Base-by-base conservation (phyloP, 2,329 filamentous ascomycete genomes). In the Penicillium expansum region DNA sequence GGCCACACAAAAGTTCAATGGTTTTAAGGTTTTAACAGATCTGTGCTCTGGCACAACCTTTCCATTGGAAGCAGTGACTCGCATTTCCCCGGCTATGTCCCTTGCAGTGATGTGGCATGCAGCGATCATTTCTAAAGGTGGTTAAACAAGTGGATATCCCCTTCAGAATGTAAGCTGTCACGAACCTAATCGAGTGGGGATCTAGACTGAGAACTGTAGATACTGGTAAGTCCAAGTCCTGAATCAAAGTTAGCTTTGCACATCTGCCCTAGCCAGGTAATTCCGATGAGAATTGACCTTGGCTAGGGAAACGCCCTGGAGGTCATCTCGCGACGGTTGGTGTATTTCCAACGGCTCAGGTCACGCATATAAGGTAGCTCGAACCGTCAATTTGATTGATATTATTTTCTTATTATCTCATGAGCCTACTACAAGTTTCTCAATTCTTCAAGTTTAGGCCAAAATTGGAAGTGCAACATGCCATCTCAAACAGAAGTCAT, bases 381-480 rank as follows among this genome's bases (percentile, higher is more conserved):
- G 38, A 30, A 41, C 29, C 20, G 14, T 18, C 24, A n/a, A 16
- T 52, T 20, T 38, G 4, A 42, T 42, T n/a, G 4, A 27, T 11
- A 20, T 5, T 4, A 50, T 42, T 48, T 52, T 52, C 27, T 24
- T 47, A 35, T 47, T 29, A 51, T 30, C 50, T 38, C 39, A 57
- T 2, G 1, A 38, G n/a, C 4, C 9, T 11, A 18, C 35, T 38
- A 6, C 35, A 2, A 6, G 9, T 5, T 38, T 49, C 50, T 39
- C 48, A 33, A 42, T 22, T 16, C 10, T 14, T 27, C 13, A 11
- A 16, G 5, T n/a, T n/a, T 13, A 14, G 11, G 24, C 30, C 16
- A 37, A 30, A 39, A 32, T 48, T 30, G 27, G 22, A 35, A 44
- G 37, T 33, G n/a, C 41, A 62, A 47, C 11, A 63, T 66, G 63